Percentiles rank a stretch among this genome's conserved stretches.
These are phyloP conservation scores for Plasmopara halstedii DNA, from an alignment of 352 stramenopile species.

Conservation along the genomic window DNA sequence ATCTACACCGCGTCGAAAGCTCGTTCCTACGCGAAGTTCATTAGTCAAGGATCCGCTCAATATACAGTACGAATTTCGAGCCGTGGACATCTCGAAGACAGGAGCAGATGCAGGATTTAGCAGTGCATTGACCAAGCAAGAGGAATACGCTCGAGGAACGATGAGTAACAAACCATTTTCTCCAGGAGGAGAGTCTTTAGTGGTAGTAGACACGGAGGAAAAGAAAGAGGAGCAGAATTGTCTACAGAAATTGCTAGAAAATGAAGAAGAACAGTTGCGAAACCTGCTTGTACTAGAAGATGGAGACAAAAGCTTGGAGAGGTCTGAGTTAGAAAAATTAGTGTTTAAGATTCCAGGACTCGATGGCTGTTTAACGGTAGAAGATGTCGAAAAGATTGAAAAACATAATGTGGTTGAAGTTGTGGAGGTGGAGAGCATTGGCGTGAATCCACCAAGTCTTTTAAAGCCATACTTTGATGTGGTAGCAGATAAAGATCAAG, in stretches of 20 bases:
- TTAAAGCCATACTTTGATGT: conserved; percentile 65
- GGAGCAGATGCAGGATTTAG: conserved; percentile 45
- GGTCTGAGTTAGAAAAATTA: conserved; percentile 31
- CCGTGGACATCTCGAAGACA: conserved; percentile 22
- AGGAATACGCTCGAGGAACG: conserved; percentile 73
- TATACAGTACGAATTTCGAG: conserved; percentile 57
- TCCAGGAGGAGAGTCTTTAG: conserved; percentile 55
- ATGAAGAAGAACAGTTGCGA: conserved; percentile 26
- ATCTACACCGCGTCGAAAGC: conserved; percentile 38
- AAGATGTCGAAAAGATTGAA: conserved; percentile 34
- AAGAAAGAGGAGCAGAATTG: not conserved
- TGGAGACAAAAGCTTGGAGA: conserved; percentile 16
- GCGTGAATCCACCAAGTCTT: conserved; percentile 43
- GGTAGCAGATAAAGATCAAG: conserved; percentile 37
- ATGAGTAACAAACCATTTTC: conserved; percentile 73
- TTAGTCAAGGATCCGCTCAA: conserved; percentile 50
- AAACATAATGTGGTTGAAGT: conserved; percentile 4
- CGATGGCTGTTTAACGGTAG: conserved; percentile 36
- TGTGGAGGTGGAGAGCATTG: conserved; percentile 27
- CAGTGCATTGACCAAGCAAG: conserved; percentile 60
- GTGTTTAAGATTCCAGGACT: conserved; percentile 50
- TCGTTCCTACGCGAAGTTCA: conserved; percentile 34
- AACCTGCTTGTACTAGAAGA: conserved; percentile 32
- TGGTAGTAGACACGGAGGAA: conserved; percentile 14
- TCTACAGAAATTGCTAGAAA: conserved; percentile 13